Percentiles rank a stretch among this genome's conserved stretches.
Conservation (phyloP, 805 yeast species). For the Saccharomycopsis guyanensis region DNA sequence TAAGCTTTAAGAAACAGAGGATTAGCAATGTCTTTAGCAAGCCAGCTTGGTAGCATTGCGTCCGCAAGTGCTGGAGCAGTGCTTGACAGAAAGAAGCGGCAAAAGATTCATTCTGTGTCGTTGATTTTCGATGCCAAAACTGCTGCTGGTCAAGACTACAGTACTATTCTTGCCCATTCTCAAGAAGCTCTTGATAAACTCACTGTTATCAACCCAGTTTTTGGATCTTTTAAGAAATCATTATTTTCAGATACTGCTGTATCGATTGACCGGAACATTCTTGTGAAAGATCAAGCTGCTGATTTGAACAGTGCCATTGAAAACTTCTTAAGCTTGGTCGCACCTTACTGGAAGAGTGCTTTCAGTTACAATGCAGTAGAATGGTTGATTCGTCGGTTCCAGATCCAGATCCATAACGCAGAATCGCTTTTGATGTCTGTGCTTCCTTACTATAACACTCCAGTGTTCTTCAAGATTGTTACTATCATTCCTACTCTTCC, state of each 20-base stretch:
- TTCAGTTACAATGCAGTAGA: constrained; percentile 81
- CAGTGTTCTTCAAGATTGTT: constrained; percentile 68
- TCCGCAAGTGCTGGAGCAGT: constrained; percentile 62
- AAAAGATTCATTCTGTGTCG: constrained; percentile 82
- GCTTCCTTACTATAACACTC: constrained; percentile 71
- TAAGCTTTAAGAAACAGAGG: too few relatives aligned
- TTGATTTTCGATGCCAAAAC: constrained; percentile 75
- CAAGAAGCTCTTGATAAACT: constrained; percentile 71
- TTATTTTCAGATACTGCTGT: constrained; percentile 80
- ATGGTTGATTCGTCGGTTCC: constrained; percentile 91
- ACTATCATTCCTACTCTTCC: constrained; percentile 71
- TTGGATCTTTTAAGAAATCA: constrained; percentile 58
- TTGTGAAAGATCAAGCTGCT: constrained; percentile 67
- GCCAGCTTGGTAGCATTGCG: constrained; percentile 70
- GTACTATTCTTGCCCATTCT: constrained; percentile 64
- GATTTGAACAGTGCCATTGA: constrained; percentile 68
- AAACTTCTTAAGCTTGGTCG: constrained; percentile 59
- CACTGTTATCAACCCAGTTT: constrained; percentile 64
- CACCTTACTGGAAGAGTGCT: constrained; percentile 45
- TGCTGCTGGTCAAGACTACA: constrained; percentile 94
- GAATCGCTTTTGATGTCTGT: constrained; percentile 65
- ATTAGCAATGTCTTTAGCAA: constrained; percentile 58
- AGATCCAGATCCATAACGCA: constrained; percentile 72
- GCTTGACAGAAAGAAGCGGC: constrained; percentile 78
- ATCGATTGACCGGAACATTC: constrained; percentile 73